Conservation (phyloP, 2,329 filamentous ascomycete species). For the Fusarium sarcochroum region DNA sequence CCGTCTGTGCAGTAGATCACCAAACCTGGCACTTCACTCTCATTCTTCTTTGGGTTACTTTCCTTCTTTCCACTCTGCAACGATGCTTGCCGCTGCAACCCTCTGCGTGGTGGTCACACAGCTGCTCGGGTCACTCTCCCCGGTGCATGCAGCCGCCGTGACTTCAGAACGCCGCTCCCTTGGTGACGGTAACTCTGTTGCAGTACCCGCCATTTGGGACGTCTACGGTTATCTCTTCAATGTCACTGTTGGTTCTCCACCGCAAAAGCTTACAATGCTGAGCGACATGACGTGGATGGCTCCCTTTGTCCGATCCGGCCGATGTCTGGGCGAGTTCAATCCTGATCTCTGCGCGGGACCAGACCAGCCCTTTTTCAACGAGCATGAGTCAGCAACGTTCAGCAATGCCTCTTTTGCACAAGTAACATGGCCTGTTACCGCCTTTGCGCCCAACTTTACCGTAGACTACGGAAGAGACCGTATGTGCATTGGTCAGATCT, state of each 20-base stretch:
- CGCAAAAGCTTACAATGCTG: conserved; percentile 4
- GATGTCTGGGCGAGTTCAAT: neutral
- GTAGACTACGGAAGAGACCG: conserved; percentile 8
- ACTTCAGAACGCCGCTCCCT: neutral
- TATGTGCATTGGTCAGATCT: conserved; percentile 5
- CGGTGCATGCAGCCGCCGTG: neutral
- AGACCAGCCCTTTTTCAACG: neutral
- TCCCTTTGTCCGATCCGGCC: conserved; percentile 10
- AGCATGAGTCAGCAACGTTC: neutral
- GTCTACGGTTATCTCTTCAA: conserved; percentile 9
- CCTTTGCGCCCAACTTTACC: conserved; percentile 11
- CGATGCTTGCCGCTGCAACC: neutral
- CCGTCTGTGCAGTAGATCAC: too few relatives aligned
- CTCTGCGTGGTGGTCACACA: neutral
- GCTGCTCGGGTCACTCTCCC: neutral
- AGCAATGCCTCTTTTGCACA: conserved; percentile 5
- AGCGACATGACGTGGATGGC: conserved; percentile 17
- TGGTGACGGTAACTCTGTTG: neutral
- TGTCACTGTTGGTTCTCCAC: conserved; percentile 3
- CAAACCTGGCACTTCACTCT: neutral
- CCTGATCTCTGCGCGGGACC: neutral
- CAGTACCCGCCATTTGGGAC: conserved; percentile 6
- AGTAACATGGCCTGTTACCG: conserved; percentile 1
- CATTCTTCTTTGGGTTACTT: neutral
- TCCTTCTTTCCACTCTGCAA: neutral